Evolutionary conservation across 202 grass and related monocot species (phyloP).

Genomic region (Zizania palustris): DNA sequence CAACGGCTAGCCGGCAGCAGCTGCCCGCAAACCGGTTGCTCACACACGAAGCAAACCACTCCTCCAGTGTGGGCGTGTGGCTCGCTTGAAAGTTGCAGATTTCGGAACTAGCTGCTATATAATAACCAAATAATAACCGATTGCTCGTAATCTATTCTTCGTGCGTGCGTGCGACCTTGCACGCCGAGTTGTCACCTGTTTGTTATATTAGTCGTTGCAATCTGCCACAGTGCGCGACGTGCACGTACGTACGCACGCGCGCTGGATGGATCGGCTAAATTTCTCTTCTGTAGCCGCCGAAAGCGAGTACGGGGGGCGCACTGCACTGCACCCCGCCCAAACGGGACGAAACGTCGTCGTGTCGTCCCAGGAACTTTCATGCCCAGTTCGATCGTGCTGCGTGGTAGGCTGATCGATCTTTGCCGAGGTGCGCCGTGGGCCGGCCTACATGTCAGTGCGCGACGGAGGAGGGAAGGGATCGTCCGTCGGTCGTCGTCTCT

Average conservation of each 20-base stretch:
- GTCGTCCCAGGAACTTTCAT: slow-evolving; percentile 17
- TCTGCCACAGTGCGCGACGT: background rate
- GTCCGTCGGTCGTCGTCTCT: no score
- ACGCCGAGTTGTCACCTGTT: background rate
- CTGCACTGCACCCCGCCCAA: background rate
- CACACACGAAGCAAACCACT: no score
- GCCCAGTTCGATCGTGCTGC: background rate
- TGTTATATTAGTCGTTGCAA: background rate
- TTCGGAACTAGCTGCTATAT: no score
- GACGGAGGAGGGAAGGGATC: no score
- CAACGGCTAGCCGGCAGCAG: background rate
- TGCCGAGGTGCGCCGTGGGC: no score
- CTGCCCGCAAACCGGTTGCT: no score
- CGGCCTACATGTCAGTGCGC: no score
- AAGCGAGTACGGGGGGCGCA: background rate
- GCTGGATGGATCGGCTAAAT: background rate
- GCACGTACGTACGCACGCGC: background rate
- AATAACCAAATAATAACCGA: no score
- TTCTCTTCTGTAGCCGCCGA: background rate
- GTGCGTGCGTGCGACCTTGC: background rate
- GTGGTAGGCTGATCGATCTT: no score
- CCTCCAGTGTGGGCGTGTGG: no score
- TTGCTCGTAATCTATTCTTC: background rate
- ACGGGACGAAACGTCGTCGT: background rate
- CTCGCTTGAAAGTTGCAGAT: no score